Base-by-base conservation (phyloP, 371 early-diverging fungal genomes). In the Mucor circinelloides region DNA sequence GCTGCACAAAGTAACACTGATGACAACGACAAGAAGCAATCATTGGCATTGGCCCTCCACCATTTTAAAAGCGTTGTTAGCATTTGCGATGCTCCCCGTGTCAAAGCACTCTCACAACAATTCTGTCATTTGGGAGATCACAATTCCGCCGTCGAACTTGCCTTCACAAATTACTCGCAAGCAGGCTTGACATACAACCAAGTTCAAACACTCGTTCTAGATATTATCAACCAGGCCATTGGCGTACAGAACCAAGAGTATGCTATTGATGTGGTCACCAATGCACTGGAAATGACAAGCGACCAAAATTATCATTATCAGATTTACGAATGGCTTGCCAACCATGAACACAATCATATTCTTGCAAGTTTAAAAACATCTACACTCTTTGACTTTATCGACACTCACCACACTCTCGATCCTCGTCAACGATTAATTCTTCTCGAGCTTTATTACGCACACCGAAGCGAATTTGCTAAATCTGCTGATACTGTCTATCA, bases 241-340 rank as follows among this genome's bases (percentile, higher is more conserved):
- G 17, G 27, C 32, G 15, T 12, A 13, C 1, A 36, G 13, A 12
- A 58, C 21, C n/a, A 50, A 4, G n/a, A 17, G 34, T 17, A 58
- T 13, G 57, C 57, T 32, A 28, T 23, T 31, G 15, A 36, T 12
- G 31, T 56, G 1, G 13, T 63, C 15, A 21, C 57, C 19, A 50
- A 54, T 1, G 58, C 69, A 9, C 58, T 68, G 15, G 25, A 59
- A n/a, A 13, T 62, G 17, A 27, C 59, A 1, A n/a, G 32, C 19
- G 52, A 63, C 13, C 54, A 66, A 19, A 4, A 13, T 7, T 71
- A 63, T 12, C 71, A 71, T 12, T 55, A 48, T 30, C 19, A 27
- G 10, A 58, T 67, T 13, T 71, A 67, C 30, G 2, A 40, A 12
- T 71, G 71, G 71, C 31, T 71, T 6, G 19, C 60, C 12, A 1